Percentiles rank a stretch among this genome's conserved stretches.
Evolutionary conservation across 2,329 filamentous ascomycete genomes (phyloP).

Genomic region (Cladorrhinum sp.): DNA sequence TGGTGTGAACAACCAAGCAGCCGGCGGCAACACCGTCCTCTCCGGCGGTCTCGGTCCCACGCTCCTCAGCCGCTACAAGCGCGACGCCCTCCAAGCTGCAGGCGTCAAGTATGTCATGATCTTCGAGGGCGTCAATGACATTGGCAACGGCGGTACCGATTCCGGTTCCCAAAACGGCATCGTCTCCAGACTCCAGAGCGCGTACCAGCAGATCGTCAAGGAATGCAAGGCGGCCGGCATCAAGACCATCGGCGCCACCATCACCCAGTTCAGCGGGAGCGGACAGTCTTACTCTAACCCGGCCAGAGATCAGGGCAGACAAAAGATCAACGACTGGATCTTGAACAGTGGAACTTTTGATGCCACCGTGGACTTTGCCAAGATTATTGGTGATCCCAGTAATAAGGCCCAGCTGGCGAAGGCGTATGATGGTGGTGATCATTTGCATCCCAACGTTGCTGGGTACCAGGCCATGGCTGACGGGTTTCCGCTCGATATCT

Average conservation of each 20-base stretch:
- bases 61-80: slow-evolving; percentile 56
- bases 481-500: slow-evolving; percentile 54
- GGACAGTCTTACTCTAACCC: slow-evolving; percentile 55
- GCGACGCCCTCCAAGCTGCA: slow-evolving; percentile 59
- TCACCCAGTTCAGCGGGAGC: slow-evolving; percentile 58
- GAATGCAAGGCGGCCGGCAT: slow-evolving; percentile 54
- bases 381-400: slow-evolving; percentile 49
- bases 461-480: slow-evolving; percentile 61
- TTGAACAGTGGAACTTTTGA: slow-evolving; percentile 55
- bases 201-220: slow-evolving; percentile 56
- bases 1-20: slow-evolving; percentile 62
- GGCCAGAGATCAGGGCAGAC: slow-evolving; percentile 53
- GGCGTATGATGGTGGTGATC: slow-evolving; percentile 60
- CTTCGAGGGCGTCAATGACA: slow-evolving; percentile 69
- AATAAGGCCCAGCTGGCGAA: slow-evolving; percentile 47
- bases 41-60: slow-evolving; percentile 61
- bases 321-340: slow-evolving; percentile 61
- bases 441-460: slow-evolving; percentile 58
- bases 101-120: slow-evolving; percentile 61
- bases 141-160: slow-evolving; percentile 51
- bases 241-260: slow-evolving; percentile 60
- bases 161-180: slow-evolving; percentile 46
- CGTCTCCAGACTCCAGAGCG: slow-evolving; percentile 51
- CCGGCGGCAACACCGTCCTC: slow-evolving; percentile 65
- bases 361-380: slow-evolving; percentile 61